These are phyloP conservation scores for Ramalina intermedia DNA, from an alignment of 495 filamentous ascomycete genomes.

Conservation along the genomic window DNA sequence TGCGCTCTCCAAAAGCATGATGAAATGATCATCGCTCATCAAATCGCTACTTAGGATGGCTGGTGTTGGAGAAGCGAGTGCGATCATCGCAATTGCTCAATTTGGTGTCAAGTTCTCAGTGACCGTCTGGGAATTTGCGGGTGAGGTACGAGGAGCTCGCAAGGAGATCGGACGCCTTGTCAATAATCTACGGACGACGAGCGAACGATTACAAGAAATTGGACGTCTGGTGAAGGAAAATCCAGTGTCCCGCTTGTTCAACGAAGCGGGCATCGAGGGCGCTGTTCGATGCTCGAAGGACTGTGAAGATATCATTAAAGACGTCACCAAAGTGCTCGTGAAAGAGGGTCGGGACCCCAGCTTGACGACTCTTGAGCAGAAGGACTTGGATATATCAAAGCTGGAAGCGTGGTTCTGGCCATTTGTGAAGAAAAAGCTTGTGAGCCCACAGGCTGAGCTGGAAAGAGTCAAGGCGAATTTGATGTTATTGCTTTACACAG, in stretches of 20 bases:
- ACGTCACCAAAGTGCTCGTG: conserved; percentile 1
- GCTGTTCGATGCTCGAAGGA: conserved; percentile 6
- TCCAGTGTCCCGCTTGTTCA: not conserved
- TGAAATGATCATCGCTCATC: not conserved
- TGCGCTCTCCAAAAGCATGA: not conserved
- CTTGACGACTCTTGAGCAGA: not conserved
- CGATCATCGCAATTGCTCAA: conserved; percentile 9
- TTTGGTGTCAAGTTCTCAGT: conserved; percentile 8
- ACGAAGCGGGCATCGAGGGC: conserved; percentile 2
- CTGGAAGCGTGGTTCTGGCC: conserved; percentile 4
- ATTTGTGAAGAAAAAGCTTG: conserved; percentile 6
- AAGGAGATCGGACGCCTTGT: conserved; percentile 1
- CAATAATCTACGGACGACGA: conserved; percentile 2
- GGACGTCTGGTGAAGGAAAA: conserved; percentile 3
- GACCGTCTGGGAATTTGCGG: conserved; percentile 2
- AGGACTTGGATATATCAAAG: conserved; percentile 1
- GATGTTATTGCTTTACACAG: conserved; percentile 1
- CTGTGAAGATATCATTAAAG: conserved; percentile 2
- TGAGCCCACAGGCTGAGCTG: conserved; percentile 3
- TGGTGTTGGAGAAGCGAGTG: conserved; percentile 10
- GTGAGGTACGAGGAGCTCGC: conserved; percentile 5
- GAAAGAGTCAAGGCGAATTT: conserved; percentile 7
- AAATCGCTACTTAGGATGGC: conserved; percentile 10
- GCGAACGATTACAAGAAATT: conserved; percentile 5
- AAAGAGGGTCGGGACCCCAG: conserved; percentile 1